Evolutionary conservation across 163 green algal genomes (phyloP).

Genomic region (Chlamydomonas reinhardtii): DNA sequence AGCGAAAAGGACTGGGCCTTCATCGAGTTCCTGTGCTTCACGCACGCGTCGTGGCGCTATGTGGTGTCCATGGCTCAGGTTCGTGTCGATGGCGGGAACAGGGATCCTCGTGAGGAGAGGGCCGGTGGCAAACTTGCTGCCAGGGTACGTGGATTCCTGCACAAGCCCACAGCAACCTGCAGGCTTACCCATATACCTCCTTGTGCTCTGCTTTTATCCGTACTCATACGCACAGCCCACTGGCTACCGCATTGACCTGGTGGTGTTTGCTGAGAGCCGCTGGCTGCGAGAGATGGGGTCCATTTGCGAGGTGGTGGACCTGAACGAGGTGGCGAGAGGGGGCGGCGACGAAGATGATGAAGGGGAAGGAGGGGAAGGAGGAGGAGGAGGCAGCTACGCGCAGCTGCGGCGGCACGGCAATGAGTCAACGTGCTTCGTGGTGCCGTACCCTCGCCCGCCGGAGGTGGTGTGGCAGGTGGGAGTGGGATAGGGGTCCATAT

Average conservation of each 20-base stretch:
- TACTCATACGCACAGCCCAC: not conserved
- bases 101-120: too few relatives aligned
- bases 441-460: slow-evolving; percentile 7
- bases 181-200: too few relatives aligned
- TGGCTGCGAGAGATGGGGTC: slow-evolving; percentile 4
- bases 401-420: not conserved
- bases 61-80: slow-evolving; percentile 31
- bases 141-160: too few relatives aligned
- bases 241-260: slow-evolving; percentile 16
- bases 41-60: slow-evolving; percentile 37
- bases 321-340: not conserved
- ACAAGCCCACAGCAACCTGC: too few relatives aligned
- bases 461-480: too few relatives aligned
- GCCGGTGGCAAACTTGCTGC: too few relatives aligned
- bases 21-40: slow-evolving; percentile 35
- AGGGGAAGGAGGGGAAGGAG: not conserved
- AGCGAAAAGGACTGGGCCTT: slow-evolving; percentile 42
- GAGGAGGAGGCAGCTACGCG: not conserved
- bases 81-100: not conserved
- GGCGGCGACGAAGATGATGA: not conserved
- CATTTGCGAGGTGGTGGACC: not conserved
- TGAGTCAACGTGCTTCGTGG: slow-evolving; percentile 21
- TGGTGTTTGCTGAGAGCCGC: slow-evolving; percentile 29
- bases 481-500: too few relatives aligned
- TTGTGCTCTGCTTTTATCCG: too few relatives aligned